Conservation (phyloP, 192 early-diverging fungal species). For the Jimgerdemannia lactiflua region DNA sequence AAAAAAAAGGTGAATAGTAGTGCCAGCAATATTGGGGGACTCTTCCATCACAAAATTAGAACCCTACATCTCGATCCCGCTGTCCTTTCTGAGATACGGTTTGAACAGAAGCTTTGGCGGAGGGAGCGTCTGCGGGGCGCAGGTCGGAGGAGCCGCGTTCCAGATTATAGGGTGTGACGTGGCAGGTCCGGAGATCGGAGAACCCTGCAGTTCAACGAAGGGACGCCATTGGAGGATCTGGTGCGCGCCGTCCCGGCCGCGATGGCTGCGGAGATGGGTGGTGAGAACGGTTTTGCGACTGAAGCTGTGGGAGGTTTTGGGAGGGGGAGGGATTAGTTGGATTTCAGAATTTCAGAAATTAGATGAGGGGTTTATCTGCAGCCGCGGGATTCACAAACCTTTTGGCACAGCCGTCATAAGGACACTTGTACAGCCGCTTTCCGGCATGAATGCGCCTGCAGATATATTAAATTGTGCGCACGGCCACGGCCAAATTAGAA, state of each 20-base stretch:
- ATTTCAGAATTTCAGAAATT: not conserved
- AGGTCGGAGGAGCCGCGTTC: not conserved
- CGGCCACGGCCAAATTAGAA: no score
- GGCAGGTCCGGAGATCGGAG: not conserved
- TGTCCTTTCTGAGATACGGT: not conserved
- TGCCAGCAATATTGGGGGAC: no score
- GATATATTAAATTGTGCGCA: not conserved
- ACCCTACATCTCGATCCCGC: not conserved
- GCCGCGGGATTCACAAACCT: slow-evolving; percentile 6
- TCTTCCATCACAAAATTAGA: no score
- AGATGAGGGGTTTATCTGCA: not conserved
- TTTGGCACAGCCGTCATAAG: slow-evolving; percentile 27
- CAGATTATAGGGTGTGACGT: not conserved
- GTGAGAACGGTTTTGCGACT: slow-evolving; percentile 53
- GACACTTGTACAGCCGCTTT: slow-evolving; percentile 37
- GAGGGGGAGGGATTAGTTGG: not conserved
- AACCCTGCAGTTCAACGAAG: slow-evolving; percentile 24
- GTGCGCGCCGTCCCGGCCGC: slow-evolving; percentile 15
- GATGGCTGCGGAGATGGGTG: slow-evolving; percentile 39
- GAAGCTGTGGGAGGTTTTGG: slow-evolving; percentile 25
- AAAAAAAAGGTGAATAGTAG: no score
- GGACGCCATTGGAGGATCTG: slow-evolving; percentile 29
- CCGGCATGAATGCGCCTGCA: slow-evolving; percentile 34
- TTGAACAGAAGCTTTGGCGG: not conserved
- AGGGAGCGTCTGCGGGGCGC: not conserved